Evolutionary conservation across 257 asterid genomes (phyloP).

Genomic region (Eustoma russellianum): DNA sequence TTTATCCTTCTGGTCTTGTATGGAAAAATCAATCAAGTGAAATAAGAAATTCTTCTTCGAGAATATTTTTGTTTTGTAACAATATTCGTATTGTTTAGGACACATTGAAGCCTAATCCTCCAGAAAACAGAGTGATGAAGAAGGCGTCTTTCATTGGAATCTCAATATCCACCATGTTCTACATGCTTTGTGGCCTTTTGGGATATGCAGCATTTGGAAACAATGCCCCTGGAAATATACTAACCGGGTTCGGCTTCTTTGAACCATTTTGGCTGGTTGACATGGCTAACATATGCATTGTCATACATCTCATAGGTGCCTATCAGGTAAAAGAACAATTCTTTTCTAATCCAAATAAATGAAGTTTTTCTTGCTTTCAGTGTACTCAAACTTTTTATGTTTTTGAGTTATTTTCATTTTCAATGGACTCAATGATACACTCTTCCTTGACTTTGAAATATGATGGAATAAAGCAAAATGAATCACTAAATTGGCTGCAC

Average conservation of each 20-base stretch:
- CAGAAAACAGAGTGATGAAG: constrained; percentile 57
- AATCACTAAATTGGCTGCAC: no score
- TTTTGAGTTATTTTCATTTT: no score
- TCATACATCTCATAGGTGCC: constrained; percentile 61
- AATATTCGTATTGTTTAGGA: constrained; percentile 31
- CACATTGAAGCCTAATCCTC: constrained; percentile 60
- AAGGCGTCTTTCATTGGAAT: constrained; percentile 39
- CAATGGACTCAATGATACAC: no score
- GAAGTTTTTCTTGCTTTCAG: no score
- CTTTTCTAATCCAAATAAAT: no score
- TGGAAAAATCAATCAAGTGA: no score
- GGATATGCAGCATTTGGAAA: constrained; percentile 81
- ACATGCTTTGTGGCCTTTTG: constrained; percentile 51
- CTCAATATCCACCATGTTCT: constrained; percentile 47
- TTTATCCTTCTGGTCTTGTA: no score
- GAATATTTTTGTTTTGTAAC: neutral
- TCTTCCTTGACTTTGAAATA: no score
- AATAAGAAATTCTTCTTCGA: no score
- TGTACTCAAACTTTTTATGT: no score
- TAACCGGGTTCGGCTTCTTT: constrained; percentile 77
- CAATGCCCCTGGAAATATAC: constrained; percentile 58
- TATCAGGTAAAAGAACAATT: constrained; percentile 37
- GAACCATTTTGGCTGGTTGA: constrained; percentile 75
- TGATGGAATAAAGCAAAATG: no score
- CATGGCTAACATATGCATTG: constrained; percentile 58